phyloP scores from a whole-genome alignment of 441 rosid species.

The Corymbia calophylla region DNA sequence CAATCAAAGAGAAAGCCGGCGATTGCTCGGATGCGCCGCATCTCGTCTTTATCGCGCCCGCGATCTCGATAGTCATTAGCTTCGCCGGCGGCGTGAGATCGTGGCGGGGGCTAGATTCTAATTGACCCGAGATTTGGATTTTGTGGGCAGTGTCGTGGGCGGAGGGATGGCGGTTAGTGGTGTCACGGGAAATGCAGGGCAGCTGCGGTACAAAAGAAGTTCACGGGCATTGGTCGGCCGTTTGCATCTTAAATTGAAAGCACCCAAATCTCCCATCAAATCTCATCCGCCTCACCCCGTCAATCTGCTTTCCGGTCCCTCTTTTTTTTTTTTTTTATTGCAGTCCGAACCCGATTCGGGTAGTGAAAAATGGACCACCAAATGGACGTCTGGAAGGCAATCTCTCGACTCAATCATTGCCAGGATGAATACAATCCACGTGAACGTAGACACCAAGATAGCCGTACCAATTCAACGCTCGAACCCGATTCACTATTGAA shows the following conservation, averaged over 20 bases:
- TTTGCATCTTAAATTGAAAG: background rate
- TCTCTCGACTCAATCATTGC: background rate
- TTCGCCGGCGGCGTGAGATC: background rate
- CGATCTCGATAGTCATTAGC: background rate
- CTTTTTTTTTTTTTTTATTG: background rate
- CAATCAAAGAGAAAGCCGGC: background rate
- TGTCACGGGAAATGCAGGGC: background rate
- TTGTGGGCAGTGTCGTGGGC: rapidly evolving
- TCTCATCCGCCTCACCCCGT: background rate
- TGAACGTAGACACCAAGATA: background rate
- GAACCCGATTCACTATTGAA: background rate
- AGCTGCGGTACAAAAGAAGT: background rate
- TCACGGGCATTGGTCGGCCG: background rate
- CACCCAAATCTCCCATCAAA: background rate
- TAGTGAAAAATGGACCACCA: background rate
- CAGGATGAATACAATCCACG: no score
- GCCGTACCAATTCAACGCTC: background rate
- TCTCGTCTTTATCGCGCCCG: background rate
- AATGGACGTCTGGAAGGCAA: background rate
- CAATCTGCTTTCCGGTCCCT: background rate
- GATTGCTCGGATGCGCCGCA: background rate
- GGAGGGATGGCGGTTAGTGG: background rate
- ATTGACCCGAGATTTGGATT: background rate
- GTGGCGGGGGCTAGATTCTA: background rate
- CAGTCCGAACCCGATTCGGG: background rate